Evolutionary conservation across 192 early-diverging fungal genomes (phyloP), one percentile per base, ranked within the genome.

Genomic region (Umbelopsis sp.): DNA sequence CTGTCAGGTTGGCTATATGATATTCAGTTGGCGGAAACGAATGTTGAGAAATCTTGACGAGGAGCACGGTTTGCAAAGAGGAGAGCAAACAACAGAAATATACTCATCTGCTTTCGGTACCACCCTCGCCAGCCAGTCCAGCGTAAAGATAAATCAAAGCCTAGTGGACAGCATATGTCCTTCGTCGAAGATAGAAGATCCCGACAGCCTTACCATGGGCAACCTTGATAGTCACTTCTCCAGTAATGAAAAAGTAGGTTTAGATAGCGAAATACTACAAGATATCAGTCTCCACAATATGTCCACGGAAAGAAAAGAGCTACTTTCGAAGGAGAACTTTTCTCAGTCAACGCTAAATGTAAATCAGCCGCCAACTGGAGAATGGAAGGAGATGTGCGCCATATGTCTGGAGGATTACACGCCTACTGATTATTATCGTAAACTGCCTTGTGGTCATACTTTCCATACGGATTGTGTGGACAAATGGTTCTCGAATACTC

Each of bases 401-500:
- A 61, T 61, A 18, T 61, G 55, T 18, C 30, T 61, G 25, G 55
- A 61, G 55, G 55, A 61, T 35, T 61, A 61, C 35, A 15, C 18
- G 13, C 55, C 55, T 10, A 25, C 18, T n/a, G 55, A 61, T 30
- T 61, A n/a, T n/a, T 61, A 61, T 61, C 55, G 55, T 8, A 61
- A 61, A 18, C 13, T 61, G 16, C 55, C 55, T 0, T 61, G 55
- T 37, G 55, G 55, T 1, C 55, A 61, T 25, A 61, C 55, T 0
- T 61, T 61, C 16, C 55, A 61, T 61, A 61, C 55, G 15, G 55
- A 61, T 18, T 61, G 55, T 30, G 55, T 61, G 2, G 55, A 61
- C 25, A 61, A 23, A 16, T 61, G 55, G 55, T 61, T 61, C 35
- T 25, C 55, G 15, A 61, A 61, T 35, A 35, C 55, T 61, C 27